Conservation (phyloP, 306 rosid species). For the Citrullus amarus region DNA sequence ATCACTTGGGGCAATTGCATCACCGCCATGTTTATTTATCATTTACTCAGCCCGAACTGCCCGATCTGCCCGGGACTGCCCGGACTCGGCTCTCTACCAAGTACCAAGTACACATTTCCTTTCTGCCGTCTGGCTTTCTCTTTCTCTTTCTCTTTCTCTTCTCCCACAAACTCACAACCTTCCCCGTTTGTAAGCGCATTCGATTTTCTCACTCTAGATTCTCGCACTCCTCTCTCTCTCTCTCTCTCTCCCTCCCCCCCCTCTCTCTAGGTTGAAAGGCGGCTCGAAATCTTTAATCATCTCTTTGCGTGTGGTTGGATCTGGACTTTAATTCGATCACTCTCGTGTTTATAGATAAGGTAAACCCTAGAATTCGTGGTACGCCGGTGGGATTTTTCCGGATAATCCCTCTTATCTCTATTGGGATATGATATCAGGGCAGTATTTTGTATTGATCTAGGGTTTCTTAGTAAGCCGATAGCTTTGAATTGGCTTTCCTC, state of each 20-base stretch:
- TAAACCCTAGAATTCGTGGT: slow-evolving; percentile 3
- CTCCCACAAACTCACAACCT: not conserved
- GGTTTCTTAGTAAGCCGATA: slow-evolving; percentile 11
- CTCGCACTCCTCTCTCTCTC: slow-evolving; percentile 10
- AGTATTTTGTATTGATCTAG: slow-evolving; percentile 27
- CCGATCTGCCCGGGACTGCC: slow-evolving; percentile 25
- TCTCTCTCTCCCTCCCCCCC: slow-evolving; percentile 3
- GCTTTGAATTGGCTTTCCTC: slow-evolving; percentile 11
- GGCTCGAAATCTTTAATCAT: slow-evolving; percentile 18
- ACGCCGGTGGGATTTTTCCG: not conserved
- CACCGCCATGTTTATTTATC: slow-evolving; percentile 23
- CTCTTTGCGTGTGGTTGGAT: slow-evolving; percentile 16
- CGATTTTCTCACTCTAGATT: slow-evolving; percentile 20
- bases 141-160: slow-evolving; percentile 18
- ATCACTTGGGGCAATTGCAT: slow-evolving; percentile 15
- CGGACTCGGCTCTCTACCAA: slow-evolving; percentile 15
- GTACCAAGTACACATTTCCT: slow-evolving; percentile 32
- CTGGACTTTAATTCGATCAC: slow-evolving; percentile 15
- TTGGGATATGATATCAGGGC: slow-evolving; percentile 5
- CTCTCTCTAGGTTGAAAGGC: slow-evolving; percentile 22
- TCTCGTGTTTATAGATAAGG: not conserved
- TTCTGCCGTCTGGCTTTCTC: slow-evolving; percentile 13
- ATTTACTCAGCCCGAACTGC: slow-evolving; percentile 31
- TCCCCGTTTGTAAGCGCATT: slow-evolving; percentile 16
- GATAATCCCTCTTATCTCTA: not conserved